Conservation (phyloP, 2,329 filamentous ascomycete genomes). For the Diplodia scrobiculata region DNA sequence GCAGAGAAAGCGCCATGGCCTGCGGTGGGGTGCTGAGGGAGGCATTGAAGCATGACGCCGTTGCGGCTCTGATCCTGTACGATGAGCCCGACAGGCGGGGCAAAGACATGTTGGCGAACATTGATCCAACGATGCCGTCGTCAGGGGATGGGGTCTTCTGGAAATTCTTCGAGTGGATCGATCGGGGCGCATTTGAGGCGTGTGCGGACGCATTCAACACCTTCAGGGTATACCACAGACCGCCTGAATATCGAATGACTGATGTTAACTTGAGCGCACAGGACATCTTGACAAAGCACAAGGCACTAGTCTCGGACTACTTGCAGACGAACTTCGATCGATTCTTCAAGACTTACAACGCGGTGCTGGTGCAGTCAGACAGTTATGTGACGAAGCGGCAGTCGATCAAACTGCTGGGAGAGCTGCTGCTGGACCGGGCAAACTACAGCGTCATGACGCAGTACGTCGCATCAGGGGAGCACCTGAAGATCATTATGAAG, state of each 20-base stretch:
- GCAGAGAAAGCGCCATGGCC: constrained; percentile 86
- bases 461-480: constrained; percentile 92
- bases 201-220: constrained; percentile 97
- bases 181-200: constrained; percentile 93
- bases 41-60: constrained; percentile 85
- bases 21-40: constrained; percentile 89
- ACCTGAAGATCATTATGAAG: constrained; percentile 98
- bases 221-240: constrained; percentile 67
- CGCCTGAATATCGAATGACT: constrained; percentile 2
- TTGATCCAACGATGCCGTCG: constrained; percentile 74
- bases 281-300: constrained; percentile 94
- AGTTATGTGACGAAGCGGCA: constrained; percentile 98
- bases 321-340: constrained; percentile 85
- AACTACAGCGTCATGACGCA: constrained; percentile 99
- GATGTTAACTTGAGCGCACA: constrained; percentile 43
- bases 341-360: constrained; percentile 92
- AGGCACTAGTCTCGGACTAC: constrained; percentile 84
- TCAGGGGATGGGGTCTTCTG: constrained; percentile 87
- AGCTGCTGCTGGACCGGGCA: constrained; percentile 88
- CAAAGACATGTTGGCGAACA: constrained; percentile 66
- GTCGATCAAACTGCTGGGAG: constrained; percentile 94
- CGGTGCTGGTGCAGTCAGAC: constrained; percentile 81
- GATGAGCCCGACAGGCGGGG: constrained; percentile 78
- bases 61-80: constrained; percentile 88
- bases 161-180: constrained; percentile 97